phyloP scores from a whole-genome alignment of 495 filamentous ascomycete species.

The Neurospora sp. region DNA sequence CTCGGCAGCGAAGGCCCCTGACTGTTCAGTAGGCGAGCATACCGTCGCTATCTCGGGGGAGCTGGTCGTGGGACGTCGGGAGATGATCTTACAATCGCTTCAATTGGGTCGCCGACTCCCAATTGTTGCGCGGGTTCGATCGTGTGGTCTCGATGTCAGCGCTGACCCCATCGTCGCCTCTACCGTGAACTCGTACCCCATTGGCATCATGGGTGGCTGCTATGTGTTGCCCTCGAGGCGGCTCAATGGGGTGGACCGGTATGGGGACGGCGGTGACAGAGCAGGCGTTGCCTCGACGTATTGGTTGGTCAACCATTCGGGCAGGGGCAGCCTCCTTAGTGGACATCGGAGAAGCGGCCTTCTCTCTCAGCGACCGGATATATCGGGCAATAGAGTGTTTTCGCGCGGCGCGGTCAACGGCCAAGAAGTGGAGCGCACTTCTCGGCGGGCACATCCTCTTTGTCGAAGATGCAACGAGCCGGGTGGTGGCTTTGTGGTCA shows the following conservation, averaged over 20 bases:
- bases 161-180: background rate
- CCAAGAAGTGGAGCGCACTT: background rate
- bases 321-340: background rate
- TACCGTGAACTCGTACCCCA: background rate
- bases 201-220: background rate
- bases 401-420: background rate
- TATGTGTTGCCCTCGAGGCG: background rate
- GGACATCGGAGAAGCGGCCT: background rate
- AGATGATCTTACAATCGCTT: no score
- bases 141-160: background rate
- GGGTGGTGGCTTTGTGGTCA: background rate
- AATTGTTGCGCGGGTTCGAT: background rate
- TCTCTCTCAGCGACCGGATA: background rate
- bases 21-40: background rate
- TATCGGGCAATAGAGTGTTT: background rate
- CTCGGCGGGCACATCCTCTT: background rate
- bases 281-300: background rate
- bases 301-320: background rate
- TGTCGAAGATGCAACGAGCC: background rate
- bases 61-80: background rate
- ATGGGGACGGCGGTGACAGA: background rate
- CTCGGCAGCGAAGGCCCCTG: background rate
- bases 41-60: rapidly evolving
- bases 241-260: no score
- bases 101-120: background rate